Evolutionary conservation across 805 yeast genomes (phyloP), one percentile per base, ranked within the genome.

Genomic region (Candida namnaoensis): DNA sequence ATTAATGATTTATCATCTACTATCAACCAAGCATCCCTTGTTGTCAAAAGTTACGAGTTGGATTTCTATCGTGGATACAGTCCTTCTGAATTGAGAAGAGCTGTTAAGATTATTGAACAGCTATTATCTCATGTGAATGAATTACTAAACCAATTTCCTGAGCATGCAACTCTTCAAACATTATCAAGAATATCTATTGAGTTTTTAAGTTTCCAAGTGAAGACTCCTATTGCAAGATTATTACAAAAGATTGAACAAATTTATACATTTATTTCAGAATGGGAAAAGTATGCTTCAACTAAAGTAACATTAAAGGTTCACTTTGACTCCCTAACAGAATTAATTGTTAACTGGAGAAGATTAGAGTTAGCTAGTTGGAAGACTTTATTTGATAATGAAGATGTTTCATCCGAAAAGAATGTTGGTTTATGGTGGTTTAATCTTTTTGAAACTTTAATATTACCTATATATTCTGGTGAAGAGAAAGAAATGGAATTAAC

Each of bases 391-490:
- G 67, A 61, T 8, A 72, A 76, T 44, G 96, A 88, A 56, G 82
- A 78, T 39, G 47, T 52, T 14, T 61, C 62, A 0, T 52, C 74
- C 15, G 69, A 71, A 43, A 66, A 65, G 37, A 67, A 61, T 7
- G 62, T 80, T 38, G 88, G 95, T 23, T 78, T 78, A 48, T 88
- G 95, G 93, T 91, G 96, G 95, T 93, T 81, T 64, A 78, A 88
- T 56, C 66, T 93, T 38, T 93, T 82, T 56, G 98, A 93, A 57
- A 77, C 80, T 9, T 72, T 88, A n/a, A 64, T 84, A 34, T 55
- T 81, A 13, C 60, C 78, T 7, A 58, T 66, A 13, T 66, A 61
- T 10, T 71, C 65, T 11, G 58, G 60, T 4, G 63, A 61, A 7
- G 70, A 63, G 19, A 57, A 52, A 23, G 52, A 47, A 3, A 49